These are phyloP conservation scores for Boletus sensibilis DNA, from an alignment of 768 basidiomycete genomes.

Conservation along the genomic window DNA sequence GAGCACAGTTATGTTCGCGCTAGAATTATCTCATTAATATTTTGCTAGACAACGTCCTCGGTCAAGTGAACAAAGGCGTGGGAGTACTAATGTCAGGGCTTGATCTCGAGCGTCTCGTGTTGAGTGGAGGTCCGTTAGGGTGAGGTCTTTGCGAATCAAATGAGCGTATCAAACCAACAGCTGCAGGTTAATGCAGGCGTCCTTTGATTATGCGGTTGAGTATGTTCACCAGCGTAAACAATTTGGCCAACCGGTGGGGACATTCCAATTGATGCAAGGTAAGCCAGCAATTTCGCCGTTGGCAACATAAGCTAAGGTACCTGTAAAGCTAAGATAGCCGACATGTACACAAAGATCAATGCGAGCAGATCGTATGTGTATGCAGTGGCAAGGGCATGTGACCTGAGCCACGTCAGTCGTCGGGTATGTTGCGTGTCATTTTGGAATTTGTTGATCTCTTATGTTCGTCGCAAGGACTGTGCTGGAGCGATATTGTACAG, in stretches of 20 bases:
- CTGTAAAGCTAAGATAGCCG: conserved; percentile 71
- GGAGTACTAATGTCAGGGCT: conserved; percentile 92
- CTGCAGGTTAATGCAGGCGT: conserved; percentile 83
- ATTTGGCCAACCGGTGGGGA: conserved; percentile 83
- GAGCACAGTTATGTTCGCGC: conserved; percentile 9
- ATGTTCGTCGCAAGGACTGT: conserved; percentile 66
- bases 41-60: conserved; percentile 75
- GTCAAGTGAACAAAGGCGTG: conserved; percentile 74
- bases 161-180: conserved; percentile 6
- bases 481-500: conserved; percentile 94
- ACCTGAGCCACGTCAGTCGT: conserved; percentile 73
- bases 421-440: conserved; percentile 47
- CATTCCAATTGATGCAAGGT: conserved; percentile 97
- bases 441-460: conserved; percentile 1
- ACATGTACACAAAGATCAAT: conserved; percentile 93
- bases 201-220: conserved; percentile 83
- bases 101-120: conserved; percentile 87
- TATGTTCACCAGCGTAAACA: conserved; percentile 94
- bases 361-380: conserved; percentile 91
- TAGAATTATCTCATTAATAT: neutral
- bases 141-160: conserved; percentile 29
- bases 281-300: conserved; percentile 9
- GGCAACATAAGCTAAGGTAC: neutral
- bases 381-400: conserved; percentile 88
- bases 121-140: conserved; percentile 92